A percentile compares a stretch with the other conserved stretches of the same genome.
Evolutionary conservation across 176 grass and related monocot species (phyloP).

Genomic region (Olyra latifolia): DNA sequence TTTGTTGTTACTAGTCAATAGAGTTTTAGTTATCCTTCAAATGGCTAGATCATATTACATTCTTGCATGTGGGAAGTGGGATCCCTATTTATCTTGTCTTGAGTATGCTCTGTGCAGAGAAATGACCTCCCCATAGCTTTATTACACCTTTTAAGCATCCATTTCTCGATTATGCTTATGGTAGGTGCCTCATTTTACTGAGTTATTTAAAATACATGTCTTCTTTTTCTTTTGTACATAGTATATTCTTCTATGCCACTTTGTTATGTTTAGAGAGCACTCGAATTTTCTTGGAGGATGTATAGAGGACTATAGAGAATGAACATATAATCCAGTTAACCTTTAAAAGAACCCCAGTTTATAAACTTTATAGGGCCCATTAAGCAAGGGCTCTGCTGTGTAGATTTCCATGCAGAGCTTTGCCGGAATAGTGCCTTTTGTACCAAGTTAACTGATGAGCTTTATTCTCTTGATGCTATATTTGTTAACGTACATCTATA

Average conservation of each 20-base stretch:
- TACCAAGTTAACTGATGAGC: not conserved
- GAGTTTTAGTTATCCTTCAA: not conserved
- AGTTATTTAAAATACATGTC: not conserved
- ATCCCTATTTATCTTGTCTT: not conserved
- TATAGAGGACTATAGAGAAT: not conserved
- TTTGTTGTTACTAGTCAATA: not conserved
- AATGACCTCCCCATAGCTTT: not conserved
- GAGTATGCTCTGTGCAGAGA: not conserved
- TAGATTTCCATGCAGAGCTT: not conserved
- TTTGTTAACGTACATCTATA: not conserved
- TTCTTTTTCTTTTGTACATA: not conserved
- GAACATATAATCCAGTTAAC: not conserved
- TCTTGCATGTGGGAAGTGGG: not conserved
- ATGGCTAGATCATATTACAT: not conserved
- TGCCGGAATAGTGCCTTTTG: not conserved
- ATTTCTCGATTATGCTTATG: not conserved
- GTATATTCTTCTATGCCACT: not conserved
- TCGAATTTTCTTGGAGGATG: not conserved
- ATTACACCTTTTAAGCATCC: not conserved
- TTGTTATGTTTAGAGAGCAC: not conserved
- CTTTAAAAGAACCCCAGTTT: not conserved
- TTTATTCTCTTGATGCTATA: constrained; percentile 14
- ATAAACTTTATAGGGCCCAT: not conserved
- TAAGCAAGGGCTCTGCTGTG: not conserved
- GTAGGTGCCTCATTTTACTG: not conserved